phyloP scores from a whole-genome alignment of 225 moss, liverwort and hornwort species.

The Polytrichum formosum region DNA sequence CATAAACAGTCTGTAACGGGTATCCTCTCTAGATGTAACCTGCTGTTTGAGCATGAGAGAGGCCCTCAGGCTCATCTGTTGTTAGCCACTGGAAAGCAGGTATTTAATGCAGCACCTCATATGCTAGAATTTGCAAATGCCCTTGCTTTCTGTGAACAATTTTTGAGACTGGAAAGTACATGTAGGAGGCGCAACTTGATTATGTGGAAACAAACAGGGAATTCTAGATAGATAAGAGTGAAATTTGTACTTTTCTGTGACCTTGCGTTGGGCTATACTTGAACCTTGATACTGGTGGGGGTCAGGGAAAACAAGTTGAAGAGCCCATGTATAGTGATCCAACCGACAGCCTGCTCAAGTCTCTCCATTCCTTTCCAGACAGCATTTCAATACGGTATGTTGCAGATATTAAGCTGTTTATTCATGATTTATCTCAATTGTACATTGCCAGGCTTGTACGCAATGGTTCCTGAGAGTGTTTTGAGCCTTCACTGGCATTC shows the following conservation, averaged over 20 bases:
- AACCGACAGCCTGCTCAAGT: constrained; percentile 53
- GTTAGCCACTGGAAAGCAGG: constrained; percentile 78
- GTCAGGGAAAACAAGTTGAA: constrained; percentile 44
- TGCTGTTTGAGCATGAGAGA: constrained; percentile 58
- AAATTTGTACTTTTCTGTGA: background rate
- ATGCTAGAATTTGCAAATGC: background rate
- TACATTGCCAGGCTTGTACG: background rate
- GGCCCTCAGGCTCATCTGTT: constrained; percentile 66
- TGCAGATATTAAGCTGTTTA: constrained; percentile 8
- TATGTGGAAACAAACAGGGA: too few relatives aligned
- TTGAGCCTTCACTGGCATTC: background rate
- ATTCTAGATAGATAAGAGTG: background rate
- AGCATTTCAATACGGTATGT: constrained; percentile 68
- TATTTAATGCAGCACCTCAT: constrained; percentile 7
- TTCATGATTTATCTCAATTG: constrained; percentile 3
- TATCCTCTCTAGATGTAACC: constrained; percentile 46
- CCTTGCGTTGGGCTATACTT: background rate
- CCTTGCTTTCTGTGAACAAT: too few relatives aligned
- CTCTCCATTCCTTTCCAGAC: constrained; percentile 85
- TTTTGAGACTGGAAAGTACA: too few relatives aligned
- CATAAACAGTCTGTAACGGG: constrained; percentile 51
- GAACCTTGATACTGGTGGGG: background rate
- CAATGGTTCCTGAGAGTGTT: constrained; percentile 10
- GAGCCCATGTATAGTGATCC: constrained; percentile 32
- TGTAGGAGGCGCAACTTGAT: too few relatives aligned